Evolutionary conservation across 768 basidiomycete species (phyloP).

Genomic region (Solioccasus polychromus): DNA sequence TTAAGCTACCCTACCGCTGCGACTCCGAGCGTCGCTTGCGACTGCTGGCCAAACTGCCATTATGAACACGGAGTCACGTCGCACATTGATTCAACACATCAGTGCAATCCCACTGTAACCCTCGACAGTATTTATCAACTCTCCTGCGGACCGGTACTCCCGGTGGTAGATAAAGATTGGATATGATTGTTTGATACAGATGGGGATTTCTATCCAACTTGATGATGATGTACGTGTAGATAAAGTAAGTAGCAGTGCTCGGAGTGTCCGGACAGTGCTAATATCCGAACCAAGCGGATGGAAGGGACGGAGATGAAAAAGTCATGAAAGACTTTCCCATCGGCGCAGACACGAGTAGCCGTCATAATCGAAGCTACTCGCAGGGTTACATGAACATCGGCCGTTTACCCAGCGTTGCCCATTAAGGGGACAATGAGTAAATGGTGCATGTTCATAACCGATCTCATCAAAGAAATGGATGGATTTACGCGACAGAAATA

Average conservation of each 20-base stretch:
- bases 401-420: constrained; percentile 18
- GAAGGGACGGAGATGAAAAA: too few relatives aligned
- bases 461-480: constrained; percentile 97
- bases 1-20: too few relatives aligned
- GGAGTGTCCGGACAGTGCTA: background rate
- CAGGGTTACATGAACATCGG: constrained; percentile 26
- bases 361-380: constrained; percentile 26
- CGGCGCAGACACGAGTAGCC: constrained; percentile 25
- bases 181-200: constrained; percentile 6
- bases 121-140: too few relatives aligned
- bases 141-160: too few relatives aligned
- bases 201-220: background rate
- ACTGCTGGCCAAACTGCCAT: too few relatives aligned
- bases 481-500: constrained; percentile 84
- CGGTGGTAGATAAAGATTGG: background rate
- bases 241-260: background rate
- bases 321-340: constrained; percentile 17
- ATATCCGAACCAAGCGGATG: background rate
- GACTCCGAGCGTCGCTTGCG: too few relatives aligned
- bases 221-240: background rate
- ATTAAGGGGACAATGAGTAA: constrained; percentile 24
- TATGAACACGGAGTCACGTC: too few relatives aligned
- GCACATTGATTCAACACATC: too few relatives aligned
- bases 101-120: too few relatives aligned
- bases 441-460: constrained; percentile 38